Base-by-base conservation (phyloP, 1,284 basidiomycete species). In the Pisolithus thermaeus region DNA sequence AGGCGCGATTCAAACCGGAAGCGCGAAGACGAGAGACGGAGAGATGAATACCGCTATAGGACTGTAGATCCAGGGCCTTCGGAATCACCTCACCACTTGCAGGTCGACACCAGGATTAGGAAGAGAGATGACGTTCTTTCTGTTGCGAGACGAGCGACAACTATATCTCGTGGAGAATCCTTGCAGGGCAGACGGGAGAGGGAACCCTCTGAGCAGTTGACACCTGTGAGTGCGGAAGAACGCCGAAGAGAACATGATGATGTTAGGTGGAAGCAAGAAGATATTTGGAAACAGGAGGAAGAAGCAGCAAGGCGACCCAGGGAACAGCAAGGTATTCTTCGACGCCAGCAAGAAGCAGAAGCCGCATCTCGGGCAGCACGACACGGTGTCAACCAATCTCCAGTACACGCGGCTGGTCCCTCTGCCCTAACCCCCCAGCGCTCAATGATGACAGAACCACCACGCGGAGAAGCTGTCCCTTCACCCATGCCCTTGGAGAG, bases 291-390 rank as follows among this genome's bases (percentile, higher is more conserved):
- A 40, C 59, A 58, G n/a, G 71, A 70, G 35, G 69, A 71, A 35
- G 65, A 65, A 1, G 14, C n/a, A 0, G 49, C 27, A 32, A 53
- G 69, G 40, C 65, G 68, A 37, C 59, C 59, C 40, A 64, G 67
- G 49, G 77, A 79, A 53, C 73, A 75, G 39, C 75, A 75, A 5
- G 75, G 72, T 1, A 78, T 79, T 47, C 20, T 70, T n/a, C 72
- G 63, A 36, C 67, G 75, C 44, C 78, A 78, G 55, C 73, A 71
- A 50, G 75, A 78, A 59, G 68, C 67, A 41, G 64, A 66, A 23
- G 49, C 55, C 46, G 66, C 57, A 44, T 56, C 67, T 49, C 65
- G 62, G 45, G 51, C 60, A 57, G 60, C 61, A 54, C 59, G 54
- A 51, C 60, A 46, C 55, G 56, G 52, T 35, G 12, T 51, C 32